phyloP scores from a whole-genome alignment of 2,329 filamentous ascomycete species.

The Exophiala aquamarina region DNA sequence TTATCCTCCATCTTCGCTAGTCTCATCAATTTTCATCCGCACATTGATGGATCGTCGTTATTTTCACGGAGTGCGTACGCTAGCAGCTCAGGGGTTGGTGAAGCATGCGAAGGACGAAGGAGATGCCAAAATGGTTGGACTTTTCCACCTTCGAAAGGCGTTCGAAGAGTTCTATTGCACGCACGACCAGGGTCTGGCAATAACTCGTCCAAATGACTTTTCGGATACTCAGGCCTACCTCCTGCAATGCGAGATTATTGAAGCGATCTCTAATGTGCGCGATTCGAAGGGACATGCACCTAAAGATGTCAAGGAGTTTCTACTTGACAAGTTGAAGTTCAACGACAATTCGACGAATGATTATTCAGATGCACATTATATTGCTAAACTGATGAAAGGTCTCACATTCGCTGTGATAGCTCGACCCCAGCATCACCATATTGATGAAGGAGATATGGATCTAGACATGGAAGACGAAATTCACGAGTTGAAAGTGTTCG shows the following conservation, averaged over 20 bases:
- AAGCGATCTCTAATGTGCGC: slow-evolving; percentile 75
- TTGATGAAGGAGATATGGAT: slow-evolving; percentile 42
- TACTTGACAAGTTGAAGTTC: slow-evolving; percentile 84
- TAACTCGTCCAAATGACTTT: slow-evolving; percentile 89
- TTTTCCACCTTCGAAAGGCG: slow-evolving; percentile 79
- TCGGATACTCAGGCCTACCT: slow-evolving; percentile 80
- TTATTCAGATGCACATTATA: slow-evolving; percentile 86
- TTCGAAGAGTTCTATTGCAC: slow-evolving; percentile 90
- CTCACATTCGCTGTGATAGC: slow-evolving; percentile 57
- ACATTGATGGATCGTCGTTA: slow-evolving; percentile 91
- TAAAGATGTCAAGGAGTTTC: slow-evolving; percentile 73
- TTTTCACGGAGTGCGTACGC: slow-evolving; percentile 85
- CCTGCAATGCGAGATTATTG: slow-evolving; percentile 79
- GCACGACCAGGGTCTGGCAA: slow-evolving; percentile 61
- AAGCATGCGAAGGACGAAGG: slow-evolving; percentile 65
- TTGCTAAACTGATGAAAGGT: slow-evolving; percentile 73
- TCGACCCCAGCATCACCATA: slow-evolving; percentile 35
- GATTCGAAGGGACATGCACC: slow-evolving; percentile 76
- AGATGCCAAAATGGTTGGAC: slow-evolving; percentile 71
- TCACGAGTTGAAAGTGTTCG: slow-evolving; percentile 55
- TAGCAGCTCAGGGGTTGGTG: slow-evolving; percentile 77
- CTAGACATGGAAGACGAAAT: slow-evolving; percentile 48
- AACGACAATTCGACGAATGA: slow-evolving; percentile 93
- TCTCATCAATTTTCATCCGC: slow-evolving; percentile 83
- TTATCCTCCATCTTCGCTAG: slow-evolving; percentile 70